Percentiles rank a stretch among this genome's conserved stretches.
Evolutionary conservation across 2,329 filamentous ascomycete species (phyloP).

Genomic region (Ceratocystis papillata): DNA sequence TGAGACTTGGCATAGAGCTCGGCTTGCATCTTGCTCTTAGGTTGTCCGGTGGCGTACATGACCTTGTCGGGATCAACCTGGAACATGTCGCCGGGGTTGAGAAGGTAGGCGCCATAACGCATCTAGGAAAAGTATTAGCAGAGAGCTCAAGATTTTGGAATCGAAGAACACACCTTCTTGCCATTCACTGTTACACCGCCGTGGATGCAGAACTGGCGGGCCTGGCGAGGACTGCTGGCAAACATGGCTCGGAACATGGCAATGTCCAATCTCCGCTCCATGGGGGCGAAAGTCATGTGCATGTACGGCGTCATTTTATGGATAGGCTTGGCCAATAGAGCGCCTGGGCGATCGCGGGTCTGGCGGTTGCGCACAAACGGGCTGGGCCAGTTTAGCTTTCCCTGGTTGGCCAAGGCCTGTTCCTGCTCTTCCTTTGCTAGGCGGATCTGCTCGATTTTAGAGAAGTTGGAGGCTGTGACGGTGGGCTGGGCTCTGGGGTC

Average conservation of each 20-base stretch:
- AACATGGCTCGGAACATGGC: constrained; percentile 90
- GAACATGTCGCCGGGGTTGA: constrained; percentile 98
- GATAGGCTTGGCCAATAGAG: constrained; percentile 32
- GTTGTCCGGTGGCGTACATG: constrained; percentile 71
- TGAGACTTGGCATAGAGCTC: constrained; percentile 23
- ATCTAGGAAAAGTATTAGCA: constrained; percentile 47
- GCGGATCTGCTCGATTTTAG: constrained; percentile 24
- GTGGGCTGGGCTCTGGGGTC: constrained; percentile 22
- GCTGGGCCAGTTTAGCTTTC: constrained; percentile 19
- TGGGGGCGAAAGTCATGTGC: constrained; percentile 87
- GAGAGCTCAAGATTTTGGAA: background rate
- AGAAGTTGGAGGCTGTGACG: constrained; percentile 27
- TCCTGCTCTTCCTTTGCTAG: constrained; percentile 23
- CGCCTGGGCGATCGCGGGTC: constrained; percentile 26
- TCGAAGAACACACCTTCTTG: constrained; percentile 56
- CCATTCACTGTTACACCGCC: constrained; percentile 93
- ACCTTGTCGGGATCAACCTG: constrained; percentile 85
- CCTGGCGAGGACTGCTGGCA: constrained; percentile 84
- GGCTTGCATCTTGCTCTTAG: constrained; percentile 40
- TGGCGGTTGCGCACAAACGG: constrained; percentile 16
- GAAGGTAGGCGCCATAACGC: constrained; percentile 78
- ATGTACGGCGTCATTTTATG: constrained; percentile 66
- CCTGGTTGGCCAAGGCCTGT: constrained; percentile 2
- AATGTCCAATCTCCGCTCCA: constrained; percentile 86
- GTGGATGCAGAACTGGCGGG: constrained; percentile 87